These are phyloP conservation scores for Dacryopinax spathularia DNA, from an alignment of 768 basidiomycete species.

Conservation along the genomic window DNA sequence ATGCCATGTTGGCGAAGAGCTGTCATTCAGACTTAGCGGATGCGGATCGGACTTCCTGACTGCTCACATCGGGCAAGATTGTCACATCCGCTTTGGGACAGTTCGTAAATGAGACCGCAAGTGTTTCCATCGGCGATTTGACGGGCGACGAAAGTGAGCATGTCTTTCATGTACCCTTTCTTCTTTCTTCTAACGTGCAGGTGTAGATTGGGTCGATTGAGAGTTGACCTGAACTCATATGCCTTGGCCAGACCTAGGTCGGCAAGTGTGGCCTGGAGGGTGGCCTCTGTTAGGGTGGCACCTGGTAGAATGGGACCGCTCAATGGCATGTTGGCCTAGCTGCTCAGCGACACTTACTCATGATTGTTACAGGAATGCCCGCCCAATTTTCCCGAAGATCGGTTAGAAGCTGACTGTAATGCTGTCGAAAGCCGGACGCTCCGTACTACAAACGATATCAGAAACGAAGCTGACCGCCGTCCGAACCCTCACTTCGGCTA, in stretches of 20 bases:
- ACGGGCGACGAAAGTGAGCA: too few species aligned
- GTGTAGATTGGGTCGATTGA: background rate
- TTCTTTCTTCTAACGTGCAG: background rate
- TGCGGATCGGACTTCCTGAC: too few species aligned
- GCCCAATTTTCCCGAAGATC: background rate
- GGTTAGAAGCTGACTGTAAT: background rate
- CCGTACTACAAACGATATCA: background rate
- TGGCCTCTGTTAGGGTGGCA: background rate
- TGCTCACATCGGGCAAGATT: background rate
- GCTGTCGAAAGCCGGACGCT: background rate
- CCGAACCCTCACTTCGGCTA: background rate
- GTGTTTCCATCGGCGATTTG: background rate
- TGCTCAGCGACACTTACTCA: background rate
- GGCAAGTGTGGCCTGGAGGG: background rate
- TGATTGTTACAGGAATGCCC: background rate
- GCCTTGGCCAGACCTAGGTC: background rate
- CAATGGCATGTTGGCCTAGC: too few species aligned
- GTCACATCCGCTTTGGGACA: background rate
- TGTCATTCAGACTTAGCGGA: background rate
- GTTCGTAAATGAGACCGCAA: background rate
- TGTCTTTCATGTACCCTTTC: background rate
- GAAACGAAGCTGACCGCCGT: too few species aligned
- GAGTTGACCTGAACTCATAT: background rate
- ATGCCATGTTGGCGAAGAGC: background rate
- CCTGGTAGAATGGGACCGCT: background rate